phyloP scores from a whole-genome alignment of 2,329 filamentous ascomycete genomes.

The Epichloe aotearoae region DNA sequence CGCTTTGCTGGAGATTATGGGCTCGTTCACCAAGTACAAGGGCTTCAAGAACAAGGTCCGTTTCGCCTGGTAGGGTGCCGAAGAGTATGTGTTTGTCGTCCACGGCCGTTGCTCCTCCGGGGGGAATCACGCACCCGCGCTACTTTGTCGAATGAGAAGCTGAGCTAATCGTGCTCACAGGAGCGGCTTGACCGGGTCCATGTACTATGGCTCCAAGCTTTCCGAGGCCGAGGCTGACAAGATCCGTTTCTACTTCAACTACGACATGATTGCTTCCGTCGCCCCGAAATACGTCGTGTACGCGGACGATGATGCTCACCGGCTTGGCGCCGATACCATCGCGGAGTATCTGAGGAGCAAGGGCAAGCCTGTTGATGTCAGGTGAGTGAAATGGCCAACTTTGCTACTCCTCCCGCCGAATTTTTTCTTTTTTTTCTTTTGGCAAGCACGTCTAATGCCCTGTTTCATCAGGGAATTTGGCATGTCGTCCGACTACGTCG shows the following conservation, averaged over 20 bases:
- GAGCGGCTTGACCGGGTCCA: constrained; percentile 29
- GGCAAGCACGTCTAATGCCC: background rate
- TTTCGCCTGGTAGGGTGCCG: constrained; percentile 26
- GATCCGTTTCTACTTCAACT: constrained; percentile 56
- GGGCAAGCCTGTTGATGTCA: constrained; percentile 16
- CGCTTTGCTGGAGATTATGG: constrained; percentile 22
- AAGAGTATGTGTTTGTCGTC: constrained; percentile 19
- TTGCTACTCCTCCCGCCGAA: too few relatives aligned
- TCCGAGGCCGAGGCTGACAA: constrained; percentile 30
- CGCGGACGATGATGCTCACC: constrained; percentile 25
- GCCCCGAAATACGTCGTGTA: constrained; percentile 27
- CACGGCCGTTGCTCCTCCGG: too few relatives aligned
- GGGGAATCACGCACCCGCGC: too few relatives aligned
- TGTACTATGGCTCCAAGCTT: constrained; percentile 25
- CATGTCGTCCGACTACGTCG: constrained; percentile 23
- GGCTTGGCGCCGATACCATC: constrained; percentile 18
- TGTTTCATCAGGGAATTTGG: constrained; percentile 15
- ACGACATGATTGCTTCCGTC: constrained; percentile 52
- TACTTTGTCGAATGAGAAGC: too few relatives aligned
- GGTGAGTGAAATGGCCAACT: constrained; percentile 6
- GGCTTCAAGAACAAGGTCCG: constrained; percentile 26
- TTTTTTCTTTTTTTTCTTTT: background rate
- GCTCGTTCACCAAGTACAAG: constrained; percentile 19
- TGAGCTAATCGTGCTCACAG: constrained; percentile 7
- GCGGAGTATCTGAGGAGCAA: constrained; percentile 16